phyloP scores from a whole-genome alignment of 2,329 filamentous ascomycete genomes.

The Epicoccum sorghinum region DNA sequence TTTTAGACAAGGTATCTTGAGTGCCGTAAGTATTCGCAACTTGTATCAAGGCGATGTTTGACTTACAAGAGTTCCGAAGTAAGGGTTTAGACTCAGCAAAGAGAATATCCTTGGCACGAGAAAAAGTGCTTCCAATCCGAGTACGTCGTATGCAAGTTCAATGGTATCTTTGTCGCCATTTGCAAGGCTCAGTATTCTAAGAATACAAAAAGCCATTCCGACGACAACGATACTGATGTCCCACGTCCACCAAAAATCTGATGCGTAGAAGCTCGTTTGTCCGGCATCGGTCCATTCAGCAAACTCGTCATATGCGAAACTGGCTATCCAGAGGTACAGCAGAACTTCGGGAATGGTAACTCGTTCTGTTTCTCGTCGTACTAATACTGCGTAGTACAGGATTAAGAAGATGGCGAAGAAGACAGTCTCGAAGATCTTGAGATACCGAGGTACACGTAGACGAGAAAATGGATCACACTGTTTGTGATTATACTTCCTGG shows the following conservation, averaged over 20 bases:
- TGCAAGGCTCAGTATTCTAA: conserved; percentile 70
- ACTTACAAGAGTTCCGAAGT: conserved; percentile 77
- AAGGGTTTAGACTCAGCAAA: conserved; percentile 82
- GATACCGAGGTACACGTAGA: conserved; percentile 78
- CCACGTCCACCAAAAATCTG: conserved; percentile 45
- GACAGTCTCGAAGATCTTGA: conserved; percentile 81
- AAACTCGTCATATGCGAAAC: conserved; percentile 83
- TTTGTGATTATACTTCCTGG: conserved; percentile 72
- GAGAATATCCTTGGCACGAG: conserved; percentile 88
- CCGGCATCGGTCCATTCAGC: conserved; percentile 80
- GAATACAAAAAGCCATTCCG: conserved; percentile 71
- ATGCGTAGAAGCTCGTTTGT: conserved; percentile 67
- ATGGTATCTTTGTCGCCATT: conserved; percentile 67
- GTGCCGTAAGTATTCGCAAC: not conserved
- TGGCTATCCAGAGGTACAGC: conserved; percentile 84
- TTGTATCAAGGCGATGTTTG: too few species aligned
- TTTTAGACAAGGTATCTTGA: conserved; percentile 81
- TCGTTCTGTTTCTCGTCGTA: conserved; percentile 69
- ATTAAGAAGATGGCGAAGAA: conserved; percentile 80
- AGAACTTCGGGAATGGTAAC: conserved; percentile 73
- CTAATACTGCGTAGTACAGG: conserved; percentile 85
- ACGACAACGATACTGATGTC: conserved; percentile 69
- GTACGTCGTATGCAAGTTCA: conserved; percentile 84
- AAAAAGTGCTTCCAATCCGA: conserved; percentile 86
- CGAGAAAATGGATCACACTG: conserved; percentile 62